Evolutionary conservation across 2,329 filamentous ascomycete genomes (phyloP).

Genomic region (Trichoderma endophyticum): DNA sequence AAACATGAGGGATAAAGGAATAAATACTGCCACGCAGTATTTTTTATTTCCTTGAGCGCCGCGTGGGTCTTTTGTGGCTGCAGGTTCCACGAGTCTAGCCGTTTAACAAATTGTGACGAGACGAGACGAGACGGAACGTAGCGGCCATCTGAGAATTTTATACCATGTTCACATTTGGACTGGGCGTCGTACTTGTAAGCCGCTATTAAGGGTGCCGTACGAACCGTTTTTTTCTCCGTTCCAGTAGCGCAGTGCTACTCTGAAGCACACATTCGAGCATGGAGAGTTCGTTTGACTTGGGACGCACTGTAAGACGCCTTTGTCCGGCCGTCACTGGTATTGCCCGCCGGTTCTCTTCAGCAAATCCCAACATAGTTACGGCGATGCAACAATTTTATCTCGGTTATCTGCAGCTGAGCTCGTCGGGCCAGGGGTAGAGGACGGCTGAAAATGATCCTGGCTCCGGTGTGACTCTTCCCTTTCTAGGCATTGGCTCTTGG

Average conservation of each 20-base stretch:
- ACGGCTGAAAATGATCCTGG: conserved; percentile 2
- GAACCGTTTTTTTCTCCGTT: neutral
- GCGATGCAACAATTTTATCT: conserved; percentile 17
- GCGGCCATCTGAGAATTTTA: neutral
- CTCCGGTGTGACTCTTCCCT: neutral
- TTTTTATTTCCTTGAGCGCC: neutral
- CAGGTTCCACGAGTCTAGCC: neutral
- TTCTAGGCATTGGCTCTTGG: neutral
- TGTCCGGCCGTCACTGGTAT: neutral
- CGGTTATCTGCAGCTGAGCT: conserved; percentile 18
- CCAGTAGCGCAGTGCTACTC: neutral
- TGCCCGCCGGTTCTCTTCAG: neutral
- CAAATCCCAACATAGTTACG: conserved; percentile 1
- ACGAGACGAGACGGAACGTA: neutral
- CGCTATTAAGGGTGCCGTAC: neutral
- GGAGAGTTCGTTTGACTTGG: neutral
- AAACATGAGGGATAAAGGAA: conserved; percentile 6
- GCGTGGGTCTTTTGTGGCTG: conserved; percentile 15
- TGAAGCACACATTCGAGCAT: neutral
- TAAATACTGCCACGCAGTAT: neutral
- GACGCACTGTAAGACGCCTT: neutral
- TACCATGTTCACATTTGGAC: neutral
- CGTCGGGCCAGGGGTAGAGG: conserved; percentile 3
- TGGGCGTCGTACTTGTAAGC: neutral
- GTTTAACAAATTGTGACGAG: neutral